Evolutionary conservation across 2,329 filamentous ascomycete genomes (phyloP).

Genomic region (Parafenestella ontariensis): DNA sequence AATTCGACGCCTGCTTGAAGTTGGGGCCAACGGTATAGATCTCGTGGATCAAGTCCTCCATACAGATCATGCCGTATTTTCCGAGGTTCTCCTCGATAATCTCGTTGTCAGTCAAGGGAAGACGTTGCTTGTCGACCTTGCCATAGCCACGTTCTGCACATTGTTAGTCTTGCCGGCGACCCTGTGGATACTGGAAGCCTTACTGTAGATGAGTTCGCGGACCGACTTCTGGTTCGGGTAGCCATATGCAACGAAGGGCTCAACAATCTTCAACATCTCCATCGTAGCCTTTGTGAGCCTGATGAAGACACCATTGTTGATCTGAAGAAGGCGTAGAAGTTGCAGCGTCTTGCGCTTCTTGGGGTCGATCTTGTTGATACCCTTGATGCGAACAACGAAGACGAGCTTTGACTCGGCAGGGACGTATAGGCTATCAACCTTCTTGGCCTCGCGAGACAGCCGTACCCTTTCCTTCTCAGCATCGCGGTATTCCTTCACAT

Average conservation of each 20-base stretch:
- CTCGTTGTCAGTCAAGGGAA: slow-evolving; percentile 95
- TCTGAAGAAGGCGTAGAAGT: slow-evolving; percentile 98
- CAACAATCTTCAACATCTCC: slow-evolving; percentile 97
- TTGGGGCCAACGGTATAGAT: slow-evolving; percentile 96
- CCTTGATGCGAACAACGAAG: slow-evolving; percentile 99
- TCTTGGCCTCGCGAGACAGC: slow-evolving; percentile 86
- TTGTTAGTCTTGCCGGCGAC: slow-evolving; percentile 11
- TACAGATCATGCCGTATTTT: slow-evolving; percentile 97
- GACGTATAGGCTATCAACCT: slow-evolving; percentile 92
- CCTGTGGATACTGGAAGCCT: slow-evolving; percentile 70
- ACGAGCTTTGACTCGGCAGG: slow-evolving; percentile 94
- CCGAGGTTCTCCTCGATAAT: slow-evolving; percentile 96
- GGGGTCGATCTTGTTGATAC: slow-evolving; percentile 99
- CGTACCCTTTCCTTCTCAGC: slow-evolving; percentile 98
- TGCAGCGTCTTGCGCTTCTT: slow-evolving; percentile 99
- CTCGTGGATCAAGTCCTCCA: slow-evolving; percentile 99
- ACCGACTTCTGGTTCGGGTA: slow-evolving; percentile 99
- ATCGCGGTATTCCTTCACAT: slow-evolving; percentile 99
- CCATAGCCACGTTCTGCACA: slow-evolving; percentile 81
- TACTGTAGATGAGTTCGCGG: slow-evolving; percentile 99
- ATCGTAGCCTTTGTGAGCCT: slow-evolving; percentile 95
- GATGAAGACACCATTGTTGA: slow-evolving; percentile 99
- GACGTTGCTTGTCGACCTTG: slow-evolving; percentile 98
- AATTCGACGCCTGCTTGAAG: slow-evolving; percentile 98
- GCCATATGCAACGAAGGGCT: slow-evolving; percentile 98